phyloP scores from a whole-genome alignment of 2,329 filamentous ascomycete species.

The Macrophomina phaseolina region DNA sequence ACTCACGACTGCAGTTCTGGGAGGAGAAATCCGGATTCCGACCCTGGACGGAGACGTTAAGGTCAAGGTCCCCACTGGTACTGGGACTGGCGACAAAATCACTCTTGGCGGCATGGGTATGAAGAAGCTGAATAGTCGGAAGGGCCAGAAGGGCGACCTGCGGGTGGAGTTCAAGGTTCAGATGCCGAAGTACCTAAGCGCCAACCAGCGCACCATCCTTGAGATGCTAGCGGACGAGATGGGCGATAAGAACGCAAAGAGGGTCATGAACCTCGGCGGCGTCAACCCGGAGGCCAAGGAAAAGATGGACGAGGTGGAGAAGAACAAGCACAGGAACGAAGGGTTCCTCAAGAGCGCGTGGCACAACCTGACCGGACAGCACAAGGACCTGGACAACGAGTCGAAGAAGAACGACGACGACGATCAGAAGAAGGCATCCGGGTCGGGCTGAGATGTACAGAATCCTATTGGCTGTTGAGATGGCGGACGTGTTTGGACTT shows the following conservation, averaged over 20 bases:
- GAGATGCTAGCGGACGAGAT: slow-evolving; percentile 98
- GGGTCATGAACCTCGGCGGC: slow-evolving; percentile 81
- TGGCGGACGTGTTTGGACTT: slow-evolving; percentile 18
- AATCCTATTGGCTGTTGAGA: slow-evolving; percentile 16
- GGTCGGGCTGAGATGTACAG: slow-evolving; percentile 36
- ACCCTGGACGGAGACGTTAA: slow-evolving; percentile 90
- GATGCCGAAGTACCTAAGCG: slow-evolving; percentile 92
- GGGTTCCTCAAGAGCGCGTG: slow-evolving; percentile 92
- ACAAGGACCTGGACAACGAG: slow-evolving; percentile 39
- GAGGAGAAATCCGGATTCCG: slow-evolving; percentile 86
- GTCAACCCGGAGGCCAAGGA: slow-evolving; percentile 44
- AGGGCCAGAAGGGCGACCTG: slow-evolving; percentile 76
- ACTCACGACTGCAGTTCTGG: slow-evolving; percentile 88
- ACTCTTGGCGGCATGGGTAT: slow-evolving; percentile 92
- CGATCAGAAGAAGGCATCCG: slow-evolving; percentile 40
- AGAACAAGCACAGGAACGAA: slow-evolving; percentile 71
- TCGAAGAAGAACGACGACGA: slow-evolving; percentile 43
- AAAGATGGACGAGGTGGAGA: slow-evolving; percentile 34
- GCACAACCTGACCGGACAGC: slow-evolving; percentile 87
- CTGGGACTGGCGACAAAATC: slow-evolving; percentile 88
- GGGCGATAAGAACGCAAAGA: slow-evolving; percentile 87
- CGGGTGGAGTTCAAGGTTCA: slow-evolving; percentile 92
- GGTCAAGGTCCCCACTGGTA: slow-evolving; percentile 89
- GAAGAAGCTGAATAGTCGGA: slow-evolving; percentile 75
- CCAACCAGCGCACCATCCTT: slow-evolving; percentile 89